Evolutionary conservation across 768 basidiomycete species (phyloP), one percentile per base, ranked within the genome.

Genomic region (Tylopilus intermedius): DNA sequence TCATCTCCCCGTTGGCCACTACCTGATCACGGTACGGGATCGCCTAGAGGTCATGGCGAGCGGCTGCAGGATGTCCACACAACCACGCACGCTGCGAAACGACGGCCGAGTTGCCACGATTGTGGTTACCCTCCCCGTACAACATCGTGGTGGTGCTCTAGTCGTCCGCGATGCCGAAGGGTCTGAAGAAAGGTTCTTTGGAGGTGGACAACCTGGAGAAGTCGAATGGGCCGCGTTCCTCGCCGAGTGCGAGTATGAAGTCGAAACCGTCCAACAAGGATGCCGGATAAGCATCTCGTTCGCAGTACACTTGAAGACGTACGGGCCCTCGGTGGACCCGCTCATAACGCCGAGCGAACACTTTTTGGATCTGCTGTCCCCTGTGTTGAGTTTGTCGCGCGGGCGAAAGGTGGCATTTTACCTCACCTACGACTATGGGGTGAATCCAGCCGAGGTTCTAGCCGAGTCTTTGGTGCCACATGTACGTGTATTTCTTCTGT

Each of bases 161-260:
- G 58, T 83, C 50, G 71, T 90, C 37, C 79, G 77, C 18, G 78
- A 82, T 61, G 58, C 71, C 2, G 79, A 83, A 1, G 81, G 79
- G 0, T 64, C 67, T 7, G 76, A 79, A 49, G 88, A 91, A 63
- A 79, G 71, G 54, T 90, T 84, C 69, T 74, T 74, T 40, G 83
- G 79, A 6, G 71, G 79, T 0, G 82, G 84, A 35, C 82, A 83
- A 61, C 71, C 73, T 30, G 84, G 79, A 5, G 79, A 86, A 58
- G 75, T 90, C 54, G 88, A 91, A 55, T 91, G 89, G 89, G 76
- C 82, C 0, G 88, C 86, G 18, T 85, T 86, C 71, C 72, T 83
- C 46, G 75, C 80, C 5, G 87, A 89, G 57, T 88, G 86, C 68
- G 82, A 88, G 18, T 81, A 83, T 58, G 85, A 88, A 63, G 77